Percentiles rank a stretch among this genome's conserved stretches.
Evolutionary conservation across 441 rosid species (phyloP).

Genomic region (Pelargonium australe): DNA sequence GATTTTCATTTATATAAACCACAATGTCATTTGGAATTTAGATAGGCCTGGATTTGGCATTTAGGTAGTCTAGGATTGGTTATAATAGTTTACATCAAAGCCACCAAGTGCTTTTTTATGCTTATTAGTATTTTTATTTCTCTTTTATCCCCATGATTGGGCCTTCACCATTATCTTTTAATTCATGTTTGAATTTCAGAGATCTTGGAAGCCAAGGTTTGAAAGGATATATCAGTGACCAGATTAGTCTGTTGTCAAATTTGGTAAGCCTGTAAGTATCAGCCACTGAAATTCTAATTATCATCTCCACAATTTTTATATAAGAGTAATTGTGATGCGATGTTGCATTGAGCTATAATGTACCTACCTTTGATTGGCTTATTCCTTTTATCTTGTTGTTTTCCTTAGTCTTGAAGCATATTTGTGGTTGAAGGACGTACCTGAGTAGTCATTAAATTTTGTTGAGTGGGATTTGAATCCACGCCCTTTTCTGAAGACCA

Average conservation of each 20-base stretch:
- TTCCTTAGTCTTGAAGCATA: too few species aligned
- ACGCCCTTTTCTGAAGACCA: too few species aligned
- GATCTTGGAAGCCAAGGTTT: constrained; percentile 92
- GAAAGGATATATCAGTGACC: constrained; percentile 81
- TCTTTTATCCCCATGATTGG: neutral
- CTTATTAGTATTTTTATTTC: neutral
- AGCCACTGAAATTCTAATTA: constrained; percentile 13
- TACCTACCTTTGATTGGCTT: too few species aligned
- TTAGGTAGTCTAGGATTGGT: too few species aligned
- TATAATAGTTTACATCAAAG: too few species aligned
- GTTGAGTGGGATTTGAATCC: too few species aligned
- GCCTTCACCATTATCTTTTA: neutral
- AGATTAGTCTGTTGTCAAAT: constrained; percentile 68
- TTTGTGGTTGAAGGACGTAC: too few species aligned
- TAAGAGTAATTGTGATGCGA: neutral
- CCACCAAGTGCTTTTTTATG: neutral
- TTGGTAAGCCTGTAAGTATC: constrained; percentile 87
- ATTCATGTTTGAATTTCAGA: constrained; percentile 34
- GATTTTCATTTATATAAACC: too few species aligned
- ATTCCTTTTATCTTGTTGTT: too few species aligned
- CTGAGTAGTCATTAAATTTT: too few species aligned
- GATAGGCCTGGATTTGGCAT: too few species aligned
- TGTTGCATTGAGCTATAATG: neutral
- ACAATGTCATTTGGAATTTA: too few species aligned
- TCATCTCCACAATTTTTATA: neutral